phyloP scores from a whole-genome alignment of 2,329 filamentous ascomycete species.

The Ceratocystis cubensis region DNA sequence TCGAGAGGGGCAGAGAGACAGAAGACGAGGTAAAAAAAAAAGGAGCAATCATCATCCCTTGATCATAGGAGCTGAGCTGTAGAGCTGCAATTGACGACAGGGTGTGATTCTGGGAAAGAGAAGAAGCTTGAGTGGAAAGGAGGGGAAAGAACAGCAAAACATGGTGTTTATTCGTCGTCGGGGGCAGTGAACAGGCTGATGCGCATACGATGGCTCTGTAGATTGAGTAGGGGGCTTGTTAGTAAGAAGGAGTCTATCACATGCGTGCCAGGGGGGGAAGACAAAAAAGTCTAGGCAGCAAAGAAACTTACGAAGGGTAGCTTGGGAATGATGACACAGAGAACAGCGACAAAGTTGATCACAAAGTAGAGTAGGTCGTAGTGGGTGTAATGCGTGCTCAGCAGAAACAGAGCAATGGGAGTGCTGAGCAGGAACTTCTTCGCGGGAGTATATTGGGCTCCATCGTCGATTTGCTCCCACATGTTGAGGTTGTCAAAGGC shows the following conservation, averaged over 20 bases:
- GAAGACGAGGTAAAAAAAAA: not conserved
- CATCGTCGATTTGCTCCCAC: conserved; percentile 99
- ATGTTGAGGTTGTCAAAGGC: conserved; percentile 99
- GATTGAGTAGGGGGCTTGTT: conserved; percentile 18
- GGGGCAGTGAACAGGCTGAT: conserved; percentile 61
- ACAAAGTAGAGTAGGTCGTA: conserved; percentile 95
- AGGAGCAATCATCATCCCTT: not conserved
- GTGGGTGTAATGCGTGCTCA: conserved; percentile 98
- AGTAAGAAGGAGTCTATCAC: not conserved
- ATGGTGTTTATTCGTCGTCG: conserved; percentile 32
- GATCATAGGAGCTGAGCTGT: not conserved
- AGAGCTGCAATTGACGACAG: not conserved
- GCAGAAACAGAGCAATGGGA: conserved; percentile 82
- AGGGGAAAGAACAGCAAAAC: not conserved
- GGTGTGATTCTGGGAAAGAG: not conserved
- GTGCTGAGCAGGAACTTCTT: conserved; percentile 97
- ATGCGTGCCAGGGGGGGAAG: not conserved
- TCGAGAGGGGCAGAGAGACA: not conserved
- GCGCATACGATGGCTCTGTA: conserved; percentile 65
- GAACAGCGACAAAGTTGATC: conserved; percentile 87
- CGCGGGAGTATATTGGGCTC: conserved; percentile 93
- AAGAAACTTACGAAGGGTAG: conserved; percentile 73
- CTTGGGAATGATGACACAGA: conserved; percentile 92
- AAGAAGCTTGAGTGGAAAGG: not conserved
- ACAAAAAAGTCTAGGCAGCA: not conserved